Evolutionary conservation across 495 filamentous ascomycete genomes (phyloP), one percentile per base, ranked within the genome.

Genomic region (Aspergillus saccharolyticus): DNA sequence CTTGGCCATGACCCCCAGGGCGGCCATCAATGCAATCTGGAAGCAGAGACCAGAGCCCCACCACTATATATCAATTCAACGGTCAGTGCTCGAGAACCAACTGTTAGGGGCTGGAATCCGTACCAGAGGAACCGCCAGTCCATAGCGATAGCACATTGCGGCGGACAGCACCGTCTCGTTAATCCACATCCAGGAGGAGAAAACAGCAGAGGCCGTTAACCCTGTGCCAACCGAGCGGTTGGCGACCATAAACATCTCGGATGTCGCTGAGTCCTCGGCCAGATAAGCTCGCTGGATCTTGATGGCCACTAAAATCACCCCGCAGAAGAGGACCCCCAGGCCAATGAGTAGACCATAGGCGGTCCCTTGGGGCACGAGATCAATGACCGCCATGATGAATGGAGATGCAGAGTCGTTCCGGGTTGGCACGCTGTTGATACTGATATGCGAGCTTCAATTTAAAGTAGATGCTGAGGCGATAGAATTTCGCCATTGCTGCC

Each of bases 171-270:
- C 72, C 3, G 67, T 76, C 54, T 77, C 74, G 48, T 78, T 77
- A 47, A 76, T 76, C 75, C 74, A 78, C 74, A 78, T 78, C 75
- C 75, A 75, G 14, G 69, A 74, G 17, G 73, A 72, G 57, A 79
- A 75, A 0, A 80, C 78, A 8, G 78, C 76, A 3, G 74, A 77
- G 1, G 76, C 76, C n/a, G 75, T 79, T 22, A 80, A 62, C 2
- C 78, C 78, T 8, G 71, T 78, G 10, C 72, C 70, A 8, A 80
- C 77, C 9, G 66, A 70, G 16, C 77, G 69, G 63, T 79, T 79
- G 17, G 78, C 78, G 33, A 77, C 75, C 74, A 80, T 78, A 63
- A 80, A 80, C 77, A 80, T 80, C 57, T 80, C 77, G 3, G 75
- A 75, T 33, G 73, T 74, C 14, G 66, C 73, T 17, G 74, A 75